Percentiles rank a stretch among this genome's conserved stretches.
phyloP scores from a whole-genome alignment of 148 eudicot species.

The Chenopodium berlandieri region DNA sequence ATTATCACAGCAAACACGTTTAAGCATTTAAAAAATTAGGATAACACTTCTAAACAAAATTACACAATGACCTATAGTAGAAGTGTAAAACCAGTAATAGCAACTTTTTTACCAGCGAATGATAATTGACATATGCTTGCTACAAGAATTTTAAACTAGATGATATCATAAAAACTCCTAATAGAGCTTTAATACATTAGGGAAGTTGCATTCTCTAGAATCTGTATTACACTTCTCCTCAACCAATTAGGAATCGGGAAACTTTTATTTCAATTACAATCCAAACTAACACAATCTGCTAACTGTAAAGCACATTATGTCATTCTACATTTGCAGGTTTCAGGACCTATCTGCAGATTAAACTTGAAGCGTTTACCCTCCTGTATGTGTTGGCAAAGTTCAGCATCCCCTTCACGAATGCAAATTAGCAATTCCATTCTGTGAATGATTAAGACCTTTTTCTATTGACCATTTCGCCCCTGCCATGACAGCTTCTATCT shows the following conservation, averaged over 20 bases:
- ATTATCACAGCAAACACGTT: too few relatives aligned
- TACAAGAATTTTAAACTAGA: neutral
- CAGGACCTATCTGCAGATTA: neutral
- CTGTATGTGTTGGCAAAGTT: neutral
- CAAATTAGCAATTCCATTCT: slow-evolving; percentile 2
- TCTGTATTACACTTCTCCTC: neutral
- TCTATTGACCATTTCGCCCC: slow-evolving; percentile 80
- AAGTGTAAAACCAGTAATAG: neutral
- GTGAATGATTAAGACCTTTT: slow-evolving; percentile 14
- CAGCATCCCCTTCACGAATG: slow-evolving; percentile 3
- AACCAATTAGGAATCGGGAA: neutral
- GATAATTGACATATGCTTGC: neutral
- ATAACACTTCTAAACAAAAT: too few relatives aligned
- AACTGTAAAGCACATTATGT: neutral
- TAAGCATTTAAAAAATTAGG: too few relatives aligned
- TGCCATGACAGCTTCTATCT: slow-evolving; percentile 93
- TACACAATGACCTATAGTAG: too few relatives aligned
- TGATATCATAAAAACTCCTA: neutral
- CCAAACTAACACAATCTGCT: neutral
- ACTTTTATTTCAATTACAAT: neutral
- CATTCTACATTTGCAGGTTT: neutral
- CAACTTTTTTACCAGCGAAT: neutral
- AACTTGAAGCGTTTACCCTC: neutral
- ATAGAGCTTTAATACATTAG: neutral
- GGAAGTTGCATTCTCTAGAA: neutral